Evolutionary conservation across 805 yeast species (phyloP), one percentile per base, ranked within the genome.

Genomic region (Candida caryicola): DNA sequence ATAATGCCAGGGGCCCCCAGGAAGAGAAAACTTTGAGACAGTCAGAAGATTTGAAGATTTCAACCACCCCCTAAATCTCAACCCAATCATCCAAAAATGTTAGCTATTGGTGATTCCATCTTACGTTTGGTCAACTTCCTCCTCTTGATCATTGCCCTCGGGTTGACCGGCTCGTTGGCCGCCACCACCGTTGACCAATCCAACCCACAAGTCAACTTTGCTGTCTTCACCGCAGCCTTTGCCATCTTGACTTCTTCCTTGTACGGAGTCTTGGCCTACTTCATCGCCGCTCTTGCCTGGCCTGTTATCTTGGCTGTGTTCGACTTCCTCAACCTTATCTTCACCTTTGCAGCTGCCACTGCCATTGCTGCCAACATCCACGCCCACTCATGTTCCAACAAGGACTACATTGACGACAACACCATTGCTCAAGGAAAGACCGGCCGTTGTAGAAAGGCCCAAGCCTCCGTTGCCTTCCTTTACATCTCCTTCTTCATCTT

Each of bases 371-470:
- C 87, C 44, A 95, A 81, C 55, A 81, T 85, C 59, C 80, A 90
- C 66, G 75, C 74, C 48, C 96, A 89, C 76, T 83, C 95, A 29
- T 91, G 99, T 76, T 43, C 71, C 52, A 84, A 88, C 79, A 50
- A 70, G 45, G 42, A 29, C 39, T 89, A 86, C 74, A 44, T 89
- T 50, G 71, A 79, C 51, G 34, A 52, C 49, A 91, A 91, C 77
- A 64, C 64, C 45, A 76, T 86, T 52, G 65, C 85, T 44, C 87
- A 86, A 71, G 95, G 95, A 50, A 73, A 82, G 30, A 56, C 70
- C 16, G 85, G 79, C 57, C 81, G 98, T 75, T 93, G 99, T 74
- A 86, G 97, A 76, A 82, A 87, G 72, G 89, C 95, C 40, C 98
- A 93, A 76, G 88, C 88, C 46, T 63, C 83, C 14, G 75, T 73